Evolutionary conservation across 305 asterid species (phyloP).

Genomic region (Rubia tinctorum): DNA sequence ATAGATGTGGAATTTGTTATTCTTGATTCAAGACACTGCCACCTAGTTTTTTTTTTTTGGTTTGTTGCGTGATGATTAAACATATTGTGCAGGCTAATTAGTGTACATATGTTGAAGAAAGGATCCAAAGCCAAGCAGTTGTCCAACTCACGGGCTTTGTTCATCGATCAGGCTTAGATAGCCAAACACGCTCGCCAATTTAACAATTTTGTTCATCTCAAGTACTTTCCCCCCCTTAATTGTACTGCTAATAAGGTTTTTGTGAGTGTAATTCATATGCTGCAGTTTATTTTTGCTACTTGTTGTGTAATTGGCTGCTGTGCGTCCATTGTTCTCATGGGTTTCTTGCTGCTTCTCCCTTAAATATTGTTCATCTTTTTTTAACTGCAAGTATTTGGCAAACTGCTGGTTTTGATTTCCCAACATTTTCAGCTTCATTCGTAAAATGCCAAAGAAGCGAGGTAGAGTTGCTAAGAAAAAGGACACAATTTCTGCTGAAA

Average conservation of each 20-base stretch:
- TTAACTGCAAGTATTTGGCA: background rate
- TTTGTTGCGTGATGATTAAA: too few species aligned
- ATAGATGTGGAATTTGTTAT: too few species aligned
- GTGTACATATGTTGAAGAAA: constrained; percentile 33
- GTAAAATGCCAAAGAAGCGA: constrained; percentile 22
- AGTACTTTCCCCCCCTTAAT: background rate
- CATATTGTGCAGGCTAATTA: too few species aligned
- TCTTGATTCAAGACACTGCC: too few species aligned
- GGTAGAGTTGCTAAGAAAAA: constrained; percentile 15
- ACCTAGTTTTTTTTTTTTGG: too few species aligned
- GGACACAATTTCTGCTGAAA: background rate
- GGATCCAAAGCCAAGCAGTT: constrained; percentile 56
- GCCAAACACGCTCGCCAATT: constrained; percentile 95
- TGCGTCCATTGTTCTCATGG: background rate
- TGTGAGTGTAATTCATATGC: background rate
- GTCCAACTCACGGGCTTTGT: constrained; percentile 52
- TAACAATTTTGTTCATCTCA: background rate
- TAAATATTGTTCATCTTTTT: background rate
- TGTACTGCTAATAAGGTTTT: background rate
- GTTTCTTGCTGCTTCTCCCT: background rate
- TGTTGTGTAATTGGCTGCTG: background rate
- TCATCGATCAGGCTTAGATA: constrained; percentile 77
- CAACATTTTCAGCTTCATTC: background rate
- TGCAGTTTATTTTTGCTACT: background rate
- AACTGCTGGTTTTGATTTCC: background rate